A percentile compares a stretch with the other conserved stretches of the same genome.
Evolutionary conservation across 495 filamentous ascomycete species (phyloP).

Genomic region (Penicillium diatomitis): DNA sequence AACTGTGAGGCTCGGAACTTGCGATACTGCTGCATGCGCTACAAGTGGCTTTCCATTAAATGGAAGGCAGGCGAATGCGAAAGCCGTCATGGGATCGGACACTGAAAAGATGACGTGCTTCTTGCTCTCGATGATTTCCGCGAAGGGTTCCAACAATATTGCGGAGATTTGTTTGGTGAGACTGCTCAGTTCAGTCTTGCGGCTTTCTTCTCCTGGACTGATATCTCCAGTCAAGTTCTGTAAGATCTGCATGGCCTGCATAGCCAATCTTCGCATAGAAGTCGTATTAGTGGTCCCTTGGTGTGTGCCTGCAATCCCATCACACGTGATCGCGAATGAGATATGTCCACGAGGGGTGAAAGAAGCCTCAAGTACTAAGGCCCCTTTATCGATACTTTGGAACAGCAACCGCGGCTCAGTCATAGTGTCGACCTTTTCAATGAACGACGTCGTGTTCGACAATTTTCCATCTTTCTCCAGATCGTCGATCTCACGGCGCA

Average conservation of each 20-base stretch:
- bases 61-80: conserved; percentile 16
- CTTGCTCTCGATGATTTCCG: conserved; percentile 14
- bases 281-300: conserved; percentile 1
- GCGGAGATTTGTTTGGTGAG: conserved; percentile 11
- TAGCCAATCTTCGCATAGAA: conserved; percentile 11
- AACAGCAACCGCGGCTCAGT: conserved; percentile 12
- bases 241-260: conserved; percentile 17
- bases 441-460: conserved; percentile 15
- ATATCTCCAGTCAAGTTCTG: conserved; percentile 13
- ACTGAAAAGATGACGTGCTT: conserved; percentile 20
- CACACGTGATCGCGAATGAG: conserved; percentile 15
- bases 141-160: conserved; percentile 13
- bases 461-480: conserved; percentile 12
- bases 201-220: conserved; percentile 8
- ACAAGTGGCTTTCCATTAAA: conserved; percentile 17
- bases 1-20: conserved; percentile 19
- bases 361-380: conserved; percentile 17
- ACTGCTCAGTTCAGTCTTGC: conserved; percentile 5
- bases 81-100: conserved; percentile 19
- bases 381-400: conserved; percentile 10
- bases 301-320: conserved; percentile 11
- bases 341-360: conserved; percentile 13
- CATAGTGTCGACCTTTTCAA: conserved; percentile 13
- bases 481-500: conserved; percentile 8
- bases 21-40: conserved; percentile 17